phyloP scores from a whole-genome alignment of 2,329 filamentous ascomycete genomes.

The Conoideocrella luteorostrata region DNA sequence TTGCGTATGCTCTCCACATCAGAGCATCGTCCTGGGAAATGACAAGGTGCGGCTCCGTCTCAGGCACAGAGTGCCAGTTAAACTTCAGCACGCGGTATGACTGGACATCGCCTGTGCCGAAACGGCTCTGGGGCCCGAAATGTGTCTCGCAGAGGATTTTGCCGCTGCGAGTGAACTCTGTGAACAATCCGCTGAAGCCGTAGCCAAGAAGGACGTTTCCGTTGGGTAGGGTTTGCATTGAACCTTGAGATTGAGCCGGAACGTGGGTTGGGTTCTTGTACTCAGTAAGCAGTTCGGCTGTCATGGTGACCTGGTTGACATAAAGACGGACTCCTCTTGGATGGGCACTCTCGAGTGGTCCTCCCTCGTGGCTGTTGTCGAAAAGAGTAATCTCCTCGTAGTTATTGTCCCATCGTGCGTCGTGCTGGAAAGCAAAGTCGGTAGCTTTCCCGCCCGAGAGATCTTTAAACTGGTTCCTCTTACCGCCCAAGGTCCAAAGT shows the following conservation, averaged over 20 bases:
- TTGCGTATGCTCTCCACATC: slow-evolving; percentile 26
- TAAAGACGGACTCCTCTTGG: slow-evolving; percentile 17
- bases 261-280: slow-evolving; percentile 10
- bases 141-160: slow-evolving; percentile 12
- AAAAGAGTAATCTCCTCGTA: slow-evolving; percentile 41
- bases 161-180: slow-evolving; percentile 20
- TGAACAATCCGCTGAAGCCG: slow-evolving; percentile 24
- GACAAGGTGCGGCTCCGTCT: slow-evolving; percentile 10
- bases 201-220: slow-evolving; percentile 38
- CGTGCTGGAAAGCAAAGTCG: slow-evolving; percentile 43
- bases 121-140: slow-evolving; percentile 18
- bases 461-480: slow-evolving; percentile 26
- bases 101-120: slow-evolving; percentile 13
- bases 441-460: slow-evolving; percentile 27
- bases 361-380: slow-evolving; percentile 43
- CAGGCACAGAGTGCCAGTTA: slow-evolving; percentile 19
- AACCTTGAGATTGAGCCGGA: slow-evolving; percentile 8
- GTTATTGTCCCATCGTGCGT: slow-evolving; percentile 37
- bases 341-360: slow-evolving; percentile 22
- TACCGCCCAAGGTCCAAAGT: slow-evolving; percentile 46
- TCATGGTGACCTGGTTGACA: slow-evolving; percentile 8
- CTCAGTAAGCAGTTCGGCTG: slow-evolving; percentile 6
- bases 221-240: slow-evolving; percentile 24
- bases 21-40: slow-evolving; percentile 5
- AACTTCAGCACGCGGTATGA: slow-evolving; percentile 24